Base-by-base conservation (phyloP, 2,329 filamentous ascomycete species). In the Fusarium torreyae region DNA sequence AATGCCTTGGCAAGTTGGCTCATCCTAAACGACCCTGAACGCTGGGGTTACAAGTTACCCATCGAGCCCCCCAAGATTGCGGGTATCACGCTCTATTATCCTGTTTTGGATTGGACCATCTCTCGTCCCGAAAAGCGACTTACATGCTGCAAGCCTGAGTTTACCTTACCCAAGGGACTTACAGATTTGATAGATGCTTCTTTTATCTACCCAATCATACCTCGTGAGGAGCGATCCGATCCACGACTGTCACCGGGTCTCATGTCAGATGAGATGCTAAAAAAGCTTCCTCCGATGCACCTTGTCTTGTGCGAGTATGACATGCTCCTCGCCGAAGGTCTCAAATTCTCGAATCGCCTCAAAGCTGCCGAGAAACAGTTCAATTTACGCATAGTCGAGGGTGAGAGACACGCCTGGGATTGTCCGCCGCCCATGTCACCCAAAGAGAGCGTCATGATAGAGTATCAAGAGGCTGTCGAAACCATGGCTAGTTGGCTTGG, bases 261-360 rank as follows among this genome's bases (percentile, higher is more conserved):
- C 9, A 88, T 89, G 58, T 76, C 83, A 1, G 84, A 88, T 66
- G 81, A 83, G 28, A 71, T 86, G n/a, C 70, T 91, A 5, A 78
- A 79, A 13, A 80, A 87, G 39, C 84, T 89, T 4, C 81, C 84
- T 1, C 84, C 86, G 17, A 77, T 91, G 4, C 81, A 90, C 18
- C 78, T 90, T 42, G 88, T 86, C 70, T 84, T 89, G 4, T 91
- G 89, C 77, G 89, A 91, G 78, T 87, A 85, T 76, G 88, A 91
- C 74, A 90, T 91, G 87, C 77, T 91, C n/a, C 82, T 88, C 11
- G 80, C 79, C 3, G 88, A 91, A 73, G 88, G 87, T 13, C 81
- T 90, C 63, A 81, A 83, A 6, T 90, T 94, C 66, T 85, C 87
- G 13, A 83, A 88, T 52, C 82, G 90, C 20, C 77, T 94, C 10